phyloP scores from a whole-genome alignment of 306 rosid species.

The Cucumis hystrix region DNA sequence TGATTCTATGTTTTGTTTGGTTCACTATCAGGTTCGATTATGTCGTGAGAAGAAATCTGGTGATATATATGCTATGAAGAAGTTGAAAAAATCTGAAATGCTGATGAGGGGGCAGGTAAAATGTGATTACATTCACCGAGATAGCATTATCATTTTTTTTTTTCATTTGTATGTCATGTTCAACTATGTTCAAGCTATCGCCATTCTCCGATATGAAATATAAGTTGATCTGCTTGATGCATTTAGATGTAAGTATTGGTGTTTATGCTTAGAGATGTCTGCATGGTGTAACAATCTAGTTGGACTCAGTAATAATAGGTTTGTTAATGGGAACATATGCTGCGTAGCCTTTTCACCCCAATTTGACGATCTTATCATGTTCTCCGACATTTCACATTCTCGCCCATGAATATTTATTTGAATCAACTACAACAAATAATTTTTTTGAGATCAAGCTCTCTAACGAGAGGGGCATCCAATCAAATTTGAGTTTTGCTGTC shows the following conservation, averaged over 20 bases:
- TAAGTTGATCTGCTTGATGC: neutral
- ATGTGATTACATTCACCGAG: neutral
- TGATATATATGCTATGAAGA: constrained; percentile 47
- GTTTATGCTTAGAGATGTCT: neutral
- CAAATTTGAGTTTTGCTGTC: neutral
- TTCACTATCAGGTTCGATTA: constrained; percentile 30
- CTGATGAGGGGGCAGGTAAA: constrained; percentile 53
- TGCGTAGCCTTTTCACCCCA: neutral
- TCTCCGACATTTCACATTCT: neutral
- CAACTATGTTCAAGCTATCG: neutral
- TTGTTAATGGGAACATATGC: neutral
- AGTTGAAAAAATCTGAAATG: constrained; percentile 56
- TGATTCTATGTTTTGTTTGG: constrained; percentile 1
- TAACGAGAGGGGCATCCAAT: neutral
- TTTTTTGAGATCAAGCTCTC: neutral
- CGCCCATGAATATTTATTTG: neutral
- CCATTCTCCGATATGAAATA: neutral
- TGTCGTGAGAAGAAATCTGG: constrained; percentile 52
- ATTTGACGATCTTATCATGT: neutral
- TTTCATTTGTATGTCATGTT: neutral
- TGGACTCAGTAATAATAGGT: neutral
- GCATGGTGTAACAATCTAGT: neutral
- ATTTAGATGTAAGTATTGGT: neutral
- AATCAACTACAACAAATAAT: neutral
- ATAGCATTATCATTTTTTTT: neutral